Base-by-base conservation (phyloP, 1,284 basidiomycete species). In the Amylostereum chailletii region DNA sequence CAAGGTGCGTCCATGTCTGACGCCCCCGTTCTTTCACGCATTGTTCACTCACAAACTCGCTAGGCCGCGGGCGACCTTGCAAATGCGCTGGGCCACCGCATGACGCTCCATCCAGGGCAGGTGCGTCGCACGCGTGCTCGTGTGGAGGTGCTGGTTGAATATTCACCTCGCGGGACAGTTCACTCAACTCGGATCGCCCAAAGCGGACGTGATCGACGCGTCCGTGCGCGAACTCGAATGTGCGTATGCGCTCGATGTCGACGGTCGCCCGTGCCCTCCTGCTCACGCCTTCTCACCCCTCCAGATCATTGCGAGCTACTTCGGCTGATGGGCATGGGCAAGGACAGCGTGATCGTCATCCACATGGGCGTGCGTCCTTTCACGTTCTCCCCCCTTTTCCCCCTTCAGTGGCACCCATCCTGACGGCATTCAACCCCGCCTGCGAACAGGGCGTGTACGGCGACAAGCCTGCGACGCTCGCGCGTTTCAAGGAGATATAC, bases 91-190 rank as follows among this genome's bases (percentile, higher is more conserved):
- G 86, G 86, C 0, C 90, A 94, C 57, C 70, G 93, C 42, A 67
- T 96, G 42, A 95, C 93, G 0, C 78, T 82, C 9, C 93, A 95
- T 64, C 93, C 92, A 0, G 92, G 92, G 4, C 62, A 64, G 51
- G 62, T 61, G 19, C 31, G 56, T 42, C 33, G 10, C 31, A 29
- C 30, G 4, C 5, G 6, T 11, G 11, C 11, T 5, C 3, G 19
- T 34, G 8, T 34, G 1, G 5, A 3, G 26, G 30, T 19, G 32
- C 33, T n/a, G 32, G 11, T 2, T 4, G 5, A 11, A 5, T 7
- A 3, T 5, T 26, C 7, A 19, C 19, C 19, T 19, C 19, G 19
- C 32, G 33, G 39, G 2, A 1, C 82, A 92, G 69, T 92, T 84
- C 61, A 91, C 87, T 0, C 91, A 94, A 61, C 70, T 94, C 2